Evolutionary conservation across 2,329 filamentous ascomycete genomes (phyloP).

Genomic region (Albophoma yamanashiensis): DNA sequence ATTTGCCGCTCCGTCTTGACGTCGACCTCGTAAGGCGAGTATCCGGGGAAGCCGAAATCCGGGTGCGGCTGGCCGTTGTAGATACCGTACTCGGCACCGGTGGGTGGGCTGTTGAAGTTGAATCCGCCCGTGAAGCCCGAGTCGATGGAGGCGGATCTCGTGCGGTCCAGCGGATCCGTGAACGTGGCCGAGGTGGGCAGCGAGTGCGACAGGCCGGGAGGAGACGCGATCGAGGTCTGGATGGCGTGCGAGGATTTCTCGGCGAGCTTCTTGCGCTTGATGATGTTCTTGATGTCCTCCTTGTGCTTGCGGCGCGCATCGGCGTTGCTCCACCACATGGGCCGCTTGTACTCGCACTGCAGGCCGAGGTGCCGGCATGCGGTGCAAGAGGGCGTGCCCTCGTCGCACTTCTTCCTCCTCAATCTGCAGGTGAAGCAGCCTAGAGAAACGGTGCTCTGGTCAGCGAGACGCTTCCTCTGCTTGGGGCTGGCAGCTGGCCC

Average conservation of each 20-base stretch:
- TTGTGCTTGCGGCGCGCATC: constrained; percentile 80
- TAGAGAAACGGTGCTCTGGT: constrained; percentile 14
- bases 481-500: no score
- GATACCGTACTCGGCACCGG: constrained; percentile 43
- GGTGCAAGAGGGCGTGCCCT: constrained; percentile 50
- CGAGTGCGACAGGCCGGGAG: constrained; percentile 71
- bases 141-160: constrained; percentile 67
- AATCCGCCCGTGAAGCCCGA: constrained; percentile 67
- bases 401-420: constrained; percentile 59
- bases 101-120: constrained; percentile 57
- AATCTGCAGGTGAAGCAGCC: constrained; percentile 61
- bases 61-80: constrained; percentile 54
- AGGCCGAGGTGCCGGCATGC: constrained; percentile 68
- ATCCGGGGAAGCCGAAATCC: constrained; percentile 47
- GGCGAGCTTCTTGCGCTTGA: constrained; percentile 90
- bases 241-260: constrained; percentile 64
- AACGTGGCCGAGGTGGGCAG: constrained; percentile 71
- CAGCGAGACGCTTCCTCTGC: constrained; percentile 1
- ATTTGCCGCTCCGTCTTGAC: constrained; percentile 93
- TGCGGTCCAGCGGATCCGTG: constrained; percentile 63
- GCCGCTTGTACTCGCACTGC: constrained; percentile 90
- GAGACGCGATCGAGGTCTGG: constrained; percentile 51
- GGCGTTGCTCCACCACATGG: constrained; percentile 94
- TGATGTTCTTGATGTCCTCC: constrained; percentile 92
- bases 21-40: constrained; percentile 82